Conservation (phyloP, 306 rosid species). For the Vicia villosa region DNA sequence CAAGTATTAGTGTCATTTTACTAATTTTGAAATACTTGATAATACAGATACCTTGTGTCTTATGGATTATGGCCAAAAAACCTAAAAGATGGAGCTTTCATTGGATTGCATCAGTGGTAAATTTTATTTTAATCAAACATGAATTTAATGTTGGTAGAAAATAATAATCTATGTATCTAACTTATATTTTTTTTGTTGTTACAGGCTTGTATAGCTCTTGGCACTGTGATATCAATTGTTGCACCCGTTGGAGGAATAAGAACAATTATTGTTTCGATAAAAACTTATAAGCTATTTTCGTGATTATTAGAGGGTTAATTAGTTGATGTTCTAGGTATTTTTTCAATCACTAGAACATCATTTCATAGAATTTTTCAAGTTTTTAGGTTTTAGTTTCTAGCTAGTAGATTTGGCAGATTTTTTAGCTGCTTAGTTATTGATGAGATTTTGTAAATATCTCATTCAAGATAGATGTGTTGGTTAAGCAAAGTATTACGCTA, state of each 20-base stretch:
- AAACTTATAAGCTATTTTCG: constrained; percentile 50
- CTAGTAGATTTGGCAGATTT: neutral
- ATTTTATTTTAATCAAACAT: neutral
- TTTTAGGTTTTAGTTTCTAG: neutral
- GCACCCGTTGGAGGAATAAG: constrained; percentile 71
- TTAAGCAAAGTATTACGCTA: neutral
- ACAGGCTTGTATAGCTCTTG: constrained; percentile 40
- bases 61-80: constrained; percentile 51
- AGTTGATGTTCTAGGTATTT: neutral
- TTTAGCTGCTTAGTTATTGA: neutral
- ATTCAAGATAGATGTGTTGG: neutral
- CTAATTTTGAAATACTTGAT: neutral
- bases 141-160: neutral
- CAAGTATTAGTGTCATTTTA: neutral
- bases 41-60: constrained; percentile 58
- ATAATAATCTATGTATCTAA: neutral
- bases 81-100: constrained; percentile 30
- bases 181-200: neutral
- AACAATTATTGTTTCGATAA: constrained; percentile 52
- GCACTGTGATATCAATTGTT: constrained; percentile 35
- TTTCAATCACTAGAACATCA: neutral
- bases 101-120: constrained; percentile 11
- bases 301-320: constrained; percentile 4
- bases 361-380: constrained; percentile 1
- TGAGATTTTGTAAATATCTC: neutral